Percentiles rank a stretch among this genome's conserved stretches.
These are phyloP conservation scores for Coemansia sp. DNA, from an alignment of 192 early-diverging fungal species.

Conservation along the genomic window DNA sequence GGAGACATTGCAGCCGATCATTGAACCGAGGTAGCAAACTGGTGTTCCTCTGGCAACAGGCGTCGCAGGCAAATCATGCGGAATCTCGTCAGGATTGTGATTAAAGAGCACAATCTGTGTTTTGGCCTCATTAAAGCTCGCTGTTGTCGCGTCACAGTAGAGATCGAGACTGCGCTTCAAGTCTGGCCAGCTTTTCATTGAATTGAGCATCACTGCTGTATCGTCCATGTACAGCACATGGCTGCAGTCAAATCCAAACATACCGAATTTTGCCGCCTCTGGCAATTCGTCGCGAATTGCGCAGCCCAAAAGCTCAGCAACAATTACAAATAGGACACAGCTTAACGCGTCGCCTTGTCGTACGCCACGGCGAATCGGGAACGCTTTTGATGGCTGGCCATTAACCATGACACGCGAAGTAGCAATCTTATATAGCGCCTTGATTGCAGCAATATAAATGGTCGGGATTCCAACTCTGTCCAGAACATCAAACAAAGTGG, in stretches of 20 bases:
- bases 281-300: constrained; percentile 6
- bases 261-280: not conserved
- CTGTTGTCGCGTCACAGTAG: constrained; percentile 12
- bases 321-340: constrained; percentile 17
- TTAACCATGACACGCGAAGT: constrained; percentile 8
- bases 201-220: constrained; percentile 11
- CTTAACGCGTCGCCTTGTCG: constrained; percentile 12
- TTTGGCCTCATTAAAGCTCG: constrained; percentile 14
- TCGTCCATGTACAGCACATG: constrained; percentile 25
- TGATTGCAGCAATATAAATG: constrained; percentile 5
- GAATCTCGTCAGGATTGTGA: too few species aligned
- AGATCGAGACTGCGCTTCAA: constrained; percentile 4
- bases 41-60: too few species aligned
- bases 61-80: too few species aligned
- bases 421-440: constrained; percentile 1
- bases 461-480: not conserved
- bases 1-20: too few species aligned
- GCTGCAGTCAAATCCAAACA: not conserved
- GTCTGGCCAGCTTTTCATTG: constrained; percentile 1
- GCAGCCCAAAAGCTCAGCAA: constrained; percentile 10
- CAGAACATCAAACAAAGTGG: constrained; percentile 12
- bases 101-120: constrained; percentile 1
- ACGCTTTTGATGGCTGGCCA: constrained; percentile 3
- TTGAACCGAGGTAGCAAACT: too few species aligned
- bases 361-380: constrained; percentile 9